Conservation (phyloP, 176 grass and related monocot genomes). For the Lolium perenne region DNA sequence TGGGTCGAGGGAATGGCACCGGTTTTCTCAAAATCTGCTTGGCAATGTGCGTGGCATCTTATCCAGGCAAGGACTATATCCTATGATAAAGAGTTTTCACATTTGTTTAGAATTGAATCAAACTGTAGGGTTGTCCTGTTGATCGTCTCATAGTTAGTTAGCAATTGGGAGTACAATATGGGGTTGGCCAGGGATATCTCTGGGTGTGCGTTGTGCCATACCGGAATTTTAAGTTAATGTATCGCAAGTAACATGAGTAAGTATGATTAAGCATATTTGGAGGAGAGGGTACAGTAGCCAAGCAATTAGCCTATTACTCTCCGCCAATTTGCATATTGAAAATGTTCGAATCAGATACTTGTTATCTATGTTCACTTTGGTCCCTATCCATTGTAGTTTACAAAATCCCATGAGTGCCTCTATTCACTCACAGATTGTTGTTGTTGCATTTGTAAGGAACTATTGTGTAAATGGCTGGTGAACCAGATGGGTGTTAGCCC, state of each 20-base stretch:
- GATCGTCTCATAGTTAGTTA: neutral
- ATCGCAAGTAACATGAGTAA: constrained; percentile 6
- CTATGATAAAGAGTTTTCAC: constrained; percentile 11
- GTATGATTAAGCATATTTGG: constrained; percentile 11
- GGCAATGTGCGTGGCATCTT: constrained; percentile 96
- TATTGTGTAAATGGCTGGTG: too few relatives aligned
- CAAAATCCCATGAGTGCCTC: too few relatives aligned
- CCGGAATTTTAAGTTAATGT: neutral
- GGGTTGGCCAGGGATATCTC: neutral
- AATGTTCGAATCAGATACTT: too few relatives aligned
- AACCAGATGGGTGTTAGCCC: too few relatives aligned
- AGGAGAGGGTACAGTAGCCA: neutral
- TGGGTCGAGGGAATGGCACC: constrained; percentile 94
- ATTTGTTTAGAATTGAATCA: constrained; percentile 13
- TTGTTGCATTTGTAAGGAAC: too few relatives aligned
- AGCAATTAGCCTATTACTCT: too few relatives aligned
- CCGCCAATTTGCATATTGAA: too few relatives aligned
- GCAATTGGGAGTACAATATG: neutral
- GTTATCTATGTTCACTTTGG: too few relatives aligned
- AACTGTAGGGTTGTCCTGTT: neutral
- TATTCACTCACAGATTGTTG: too few relatives aligned
- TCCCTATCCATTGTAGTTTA: too few relatives aligned
- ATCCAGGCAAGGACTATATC: constrained; percentile 65
- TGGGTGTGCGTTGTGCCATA: constrained; percentile 12
- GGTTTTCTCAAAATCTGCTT: constrained; percentile 88